A percentile compares a stretch with the other conserved stretches of the same genome.
These are phyloP conservation scores for Suillus paluster DNA, from an alignment of 768 basidiomycete genomes.

Conservation along the genomic window DNA sequence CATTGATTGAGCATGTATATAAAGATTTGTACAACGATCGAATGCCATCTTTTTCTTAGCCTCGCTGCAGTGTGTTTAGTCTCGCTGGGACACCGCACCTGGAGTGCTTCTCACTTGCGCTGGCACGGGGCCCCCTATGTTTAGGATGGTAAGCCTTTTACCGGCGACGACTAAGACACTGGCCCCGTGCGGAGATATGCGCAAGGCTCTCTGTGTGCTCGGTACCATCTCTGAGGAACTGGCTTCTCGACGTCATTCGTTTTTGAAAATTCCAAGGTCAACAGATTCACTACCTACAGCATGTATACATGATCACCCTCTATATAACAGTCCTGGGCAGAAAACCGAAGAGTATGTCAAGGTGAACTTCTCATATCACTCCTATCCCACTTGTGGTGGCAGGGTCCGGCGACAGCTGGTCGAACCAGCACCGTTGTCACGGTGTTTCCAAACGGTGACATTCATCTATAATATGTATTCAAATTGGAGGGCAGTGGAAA, in stretches of 20 bases:
- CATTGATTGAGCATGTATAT: neutral
- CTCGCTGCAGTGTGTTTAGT: too few species aligned
- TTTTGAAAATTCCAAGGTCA: constrained; percentile 67
- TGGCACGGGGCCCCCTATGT: neutral
- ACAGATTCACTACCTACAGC: neutral
- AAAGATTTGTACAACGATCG: neutral
- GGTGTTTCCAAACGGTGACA: constrained; percentile 44
- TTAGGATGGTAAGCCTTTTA: too few species aligned
- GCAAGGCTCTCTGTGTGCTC: too few species aligned
- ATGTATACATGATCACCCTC: neutral
- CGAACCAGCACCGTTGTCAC: constrained; percentile 24
- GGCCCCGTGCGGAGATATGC: too few species aligned
- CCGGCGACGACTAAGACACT: too few species aligned
- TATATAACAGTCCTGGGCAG: constrained; percentile 51
- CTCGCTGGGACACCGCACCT: too few species aligned
- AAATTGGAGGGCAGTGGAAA: too few species aligned
- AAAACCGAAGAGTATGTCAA: too few species aligned
- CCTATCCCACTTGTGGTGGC: constrained; percentile 62
- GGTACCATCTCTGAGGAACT: too few species aligned
- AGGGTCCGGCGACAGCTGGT: constrained; percentile 24
- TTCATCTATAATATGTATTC: too few species aligned
- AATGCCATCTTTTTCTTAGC: neutral
- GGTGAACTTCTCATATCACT: constrained; percentile 59
- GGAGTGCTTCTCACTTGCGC: neutral
- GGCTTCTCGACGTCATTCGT: constrained; percentile 41